Conservation (phyloP, 2,329 filamentous ascomycete species). For the Clonostachys sp. region DNA sequence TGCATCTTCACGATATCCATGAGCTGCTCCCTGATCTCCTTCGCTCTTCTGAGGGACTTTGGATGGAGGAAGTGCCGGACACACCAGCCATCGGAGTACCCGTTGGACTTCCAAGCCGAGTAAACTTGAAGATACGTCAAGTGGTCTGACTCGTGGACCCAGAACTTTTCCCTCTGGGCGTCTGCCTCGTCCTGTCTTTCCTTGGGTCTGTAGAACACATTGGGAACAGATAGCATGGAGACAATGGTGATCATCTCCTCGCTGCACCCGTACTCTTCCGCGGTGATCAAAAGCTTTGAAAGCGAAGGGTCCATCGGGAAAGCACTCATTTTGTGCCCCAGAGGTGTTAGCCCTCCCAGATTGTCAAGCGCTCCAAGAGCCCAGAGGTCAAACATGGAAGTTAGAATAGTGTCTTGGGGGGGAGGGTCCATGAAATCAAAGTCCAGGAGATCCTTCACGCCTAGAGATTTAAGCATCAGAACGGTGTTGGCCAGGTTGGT, state of each 20-base stretch:
- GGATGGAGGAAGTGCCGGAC: constrained; percentile 88
- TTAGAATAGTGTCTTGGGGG: constrained; percentile 95
- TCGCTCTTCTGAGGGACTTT: constrained; percentile 87
- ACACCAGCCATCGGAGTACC: constrained; percentile 88
- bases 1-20: constrained; percentile 91
- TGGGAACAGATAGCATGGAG: constrained; percentile 94
- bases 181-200: constrained; percentile 97
- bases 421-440: constrained; percentile 99
- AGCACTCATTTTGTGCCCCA: constrained; percentile 90
- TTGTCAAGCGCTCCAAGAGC: constrained; percentile 91
- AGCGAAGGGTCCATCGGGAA: constrained; percentile 98
- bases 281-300: constrained; percentile 90
- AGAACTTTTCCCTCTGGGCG: constrained; percentile 93
- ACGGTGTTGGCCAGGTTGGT: constrained; percentile 96
- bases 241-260: constrained; percentile 99
- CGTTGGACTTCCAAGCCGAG: constrained; percentile 90
- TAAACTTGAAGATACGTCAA: constrained; percentile 94
- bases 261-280: constrained; percentile 84
- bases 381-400: constrained; percentile 96
- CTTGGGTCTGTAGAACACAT: constrained; percentile 94
- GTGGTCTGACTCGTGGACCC: constrained; percentile 96
- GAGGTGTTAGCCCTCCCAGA: constrained; percentile 80
- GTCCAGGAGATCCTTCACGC: constrained; percentile 88
- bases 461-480: constrained; percentile 86
- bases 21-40: constrained; percentile 92